Evolutionary conservation across 2,329 filamentous ascomycete species (phyloP).

Genomic region (Trichophyton verrucosum): DNA sequence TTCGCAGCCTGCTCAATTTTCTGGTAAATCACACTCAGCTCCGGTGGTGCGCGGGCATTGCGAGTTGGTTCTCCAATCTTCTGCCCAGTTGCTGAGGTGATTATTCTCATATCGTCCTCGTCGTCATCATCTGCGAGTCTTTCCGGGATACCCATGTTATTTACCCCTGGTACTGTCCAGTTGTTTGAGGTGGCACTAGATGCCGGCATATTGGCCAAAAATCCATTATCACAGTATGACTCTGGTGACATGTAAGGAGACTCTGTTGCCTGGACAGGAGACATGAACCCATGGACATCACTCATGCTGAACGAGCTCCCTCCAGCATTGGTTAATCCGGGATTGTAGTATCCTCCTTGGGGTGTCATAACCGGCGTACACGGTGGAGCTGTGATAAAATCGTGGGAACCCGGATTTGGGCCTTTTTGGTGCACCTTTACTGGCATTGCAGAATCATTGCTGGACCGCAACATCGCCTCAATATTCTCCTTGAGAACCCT

Average conservation of each 20-base stretch:
- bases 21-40: constrained; percentile 20
- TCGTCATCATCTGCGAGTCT: background rate
- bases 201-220: background rate
- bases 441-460: constrained; percentile 6
- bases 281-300: background rate
- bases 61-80: background rate
- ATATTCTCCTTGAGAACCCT: constrained; percentile 27
- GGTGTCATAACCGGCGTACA: background rate
- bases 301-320: background rate
- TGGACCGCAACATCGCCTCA: constrained; percentile 16
- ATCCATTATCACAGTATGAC: background rate
- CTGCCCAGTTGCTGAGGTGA: background rate
- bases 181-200: background rate
- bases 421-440: background rate
- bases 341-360: background rate
- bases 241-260: background rate
- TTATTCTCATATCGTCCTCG: constrained; percentile 1
- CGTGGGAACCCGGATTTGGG: background rate
- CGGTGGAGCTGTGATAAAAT: background rate
- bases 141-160: background rate
- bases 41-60: constrained; percentile 9
- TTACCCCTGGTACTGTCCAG: background rate
- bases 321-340: background rate
- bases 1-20: constrained; percentile 22
- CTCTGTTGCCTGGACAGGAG: background rate